Evolutionary conservation across 2,329 filamentous ascomycete genomes (phyloP).

Genomic region (Stachybotrys chartarum): DNA sequence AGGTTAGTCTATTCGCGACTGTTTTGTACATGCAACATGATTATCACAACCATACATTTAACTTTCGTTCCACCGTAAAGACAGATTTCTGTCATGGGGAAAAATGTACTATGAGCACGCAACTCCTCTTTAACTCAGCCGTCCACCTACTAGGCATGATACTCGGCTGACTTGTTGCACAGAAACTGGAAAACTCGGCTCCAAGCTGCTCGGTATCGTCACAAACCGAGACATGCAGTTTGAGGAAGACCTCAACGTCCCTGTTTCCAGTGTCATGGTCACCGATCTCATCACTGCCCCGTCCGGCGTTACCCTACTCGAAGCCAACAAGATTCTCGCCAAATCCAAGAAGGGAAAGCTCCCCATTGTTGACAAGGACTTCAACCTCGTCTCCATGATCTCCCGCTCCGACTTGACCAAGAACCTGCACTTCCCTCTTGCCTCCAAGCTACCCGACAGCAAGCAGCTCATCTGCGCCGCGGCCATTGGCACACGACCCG

Average conservation of each 20-base stretch:
- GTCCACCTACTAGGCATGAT: conserved; percentile 11
- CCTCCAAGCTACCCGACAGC: conserved; percentile 91
- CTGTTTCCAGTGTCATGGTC: conserved; percentile 89
- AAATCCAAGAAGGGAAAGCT: conserved; percentile 98
- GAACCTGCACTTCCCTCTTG: conserved; percentile 94
- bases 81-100: conserved; percentile 75
- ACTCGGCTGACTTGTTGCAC: conserved; percentile 8
- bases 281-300: conserved; percentile 86
- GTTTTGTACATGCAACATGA: conserved; percentile 46
- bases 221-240: conserved; percentile 98
- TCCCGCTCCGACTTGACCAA: conserved; percentile 95
- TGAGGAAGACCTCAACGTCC: conserved; percentile 64
- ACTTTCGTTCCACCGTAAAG: conserved; percentile 99
- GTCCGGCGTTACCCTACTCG: conserved; percentile 71
- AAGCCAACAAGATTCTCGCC: conserved; percentile 89
- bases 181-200: conserved; percentile 91
- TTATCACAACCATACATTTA: conserved; percentile 73
- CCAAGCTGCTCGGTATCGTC: conserved; percentile 94
- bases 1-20: conserved; percentile 56
- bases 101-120: conserved; percentile 27
- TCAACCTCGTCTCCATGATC: conserved; percentile 86
- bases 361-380: conserved; percentile 76
- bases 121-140: conserved; percentile 9
- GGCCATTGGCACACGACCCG: conserved; percentile 88
- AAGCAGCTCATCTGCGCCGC: conserved; percentile 97